phyloP scores from a whole-genome alignment of 345 rosid genomes.

The Eucalyptus globulus region DNA sequence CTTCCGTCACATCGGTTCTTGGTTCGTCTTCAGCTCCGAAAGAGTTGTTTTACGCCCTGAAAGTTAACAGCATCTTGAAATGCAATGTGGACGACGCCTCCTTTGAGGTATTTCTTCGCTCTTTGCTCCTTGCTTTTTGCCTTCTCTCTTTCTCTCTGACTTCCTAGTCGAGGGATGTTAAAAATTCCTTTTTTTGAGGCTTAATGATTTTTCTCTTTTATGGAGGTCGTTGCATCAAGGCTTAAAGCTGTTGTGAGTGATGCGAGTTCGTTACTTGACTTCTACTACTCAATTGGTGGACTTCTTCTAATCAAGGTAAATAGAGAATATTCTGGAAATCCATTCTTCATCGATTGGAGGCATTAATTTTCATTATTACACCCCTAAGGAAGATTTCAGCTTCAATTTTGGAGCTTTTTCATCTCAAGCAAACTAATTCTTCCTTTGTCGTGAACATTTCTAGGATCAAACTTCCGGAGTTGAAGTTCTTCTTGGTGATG shows the following conservation, averaged over 20 bases:
- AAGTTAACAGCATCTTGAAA: slow-evolving; percentile 48
- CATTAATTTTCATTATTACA: not conserved
- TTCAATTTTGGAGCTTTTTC: not conserved
- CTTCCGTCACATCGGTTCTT: slow-evolving; percentile 27
- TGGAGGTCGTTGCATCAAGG: slow-evolving; percentile 48
- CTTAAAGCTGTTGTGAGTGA: slow-evolving; percentile 50
- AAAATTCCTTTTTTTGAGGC: not conserved
- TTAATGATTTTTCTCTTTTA: not conserved
- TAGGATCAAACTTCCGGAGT: slow-evolving; percentile 59
- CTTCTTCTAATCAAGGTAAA: slow-evolving; percentile 76
- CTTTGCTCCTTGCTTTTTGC: not conserved
- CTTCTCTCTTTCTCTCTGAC: not conserved
- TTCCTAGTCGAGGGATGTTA: not conserved
- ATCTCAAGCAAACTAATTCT: not conserved
- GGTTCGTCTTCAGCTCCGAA: slow-evolving; percentile 42
- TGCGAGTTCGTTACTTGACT: slow-evolving; percentile 69
- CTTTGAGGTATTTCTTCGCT: slow-evolving; percentile 30
- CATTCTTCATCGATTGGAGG: not conserved
- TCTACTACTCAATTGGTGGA: slow-evolving; percentile 62
- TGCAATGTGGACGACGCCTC: slow-evolving; percentile 33
- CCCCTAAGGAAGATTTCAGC: not conserved
- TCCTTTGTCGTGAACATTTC: not conserved
- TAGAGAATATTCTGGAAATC: not conserved
- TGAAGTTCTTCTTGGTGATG: slow-evolving; percentile 58
- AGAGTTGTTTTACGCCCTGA: slow-evolving; percentile 64